phyloP scores from a whole-genome alignment of 2,329 filamentous ascomycete genomes.

The Scytalidium sp. region DNA sequence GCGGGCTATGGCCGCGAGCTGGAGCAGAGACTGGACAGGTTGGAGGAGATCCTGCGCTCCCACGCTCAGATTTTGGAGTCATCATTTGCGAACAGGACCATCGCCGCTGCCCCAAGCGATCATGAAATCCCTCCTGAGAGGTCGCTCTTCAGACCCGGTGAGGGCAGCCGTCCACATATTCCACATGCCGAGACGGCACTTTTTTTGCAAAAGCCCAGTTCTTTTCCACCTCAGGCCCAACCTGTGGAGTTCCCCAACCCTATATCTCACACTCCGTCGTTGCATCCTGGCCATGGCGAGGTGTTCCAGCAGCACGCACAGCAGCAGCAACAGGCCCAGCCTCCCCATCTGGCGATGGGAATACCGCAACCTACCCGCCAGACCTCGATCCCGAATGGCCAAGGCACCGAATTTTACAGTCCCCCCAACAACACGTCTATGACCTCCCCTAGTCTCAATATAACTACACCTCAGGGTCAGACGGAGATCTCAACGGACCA shows the following conservation, averaged over 20 bases:
- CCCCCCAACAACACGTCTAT: slow-evolving; percentile 33
- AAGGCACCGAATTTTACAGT: slow-evolving; percentile 30
- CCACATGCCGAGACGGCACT: slow-evolving; percentile 56
- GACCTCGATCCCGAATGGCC: slow-evolving; percentile 14
- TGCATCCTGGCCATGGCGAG: slow-evolving; percentile 41
- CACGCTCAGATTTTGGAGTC: slow-evolving; percentile 66
- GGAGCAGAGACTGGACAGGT: slow-evolving; percentile 67
- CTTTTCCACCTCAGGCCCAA: slow-evolving; percentile 44
- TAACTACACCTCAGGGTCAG: slow-evolving; percentile 42
- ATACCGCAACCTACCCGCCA: slow-evolving; percentile 14
- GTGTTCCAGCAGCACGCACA: slow-evolving; percentile 45
- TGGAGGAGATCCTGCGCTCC: slow-evolving; percentile 63
- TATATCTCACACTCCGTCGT: slow-evolving; percentile 42
- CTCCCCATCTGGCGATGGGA: slow-evolving; percentile 11
- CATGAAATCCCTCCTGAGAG: slow-evolving; percentile 53
- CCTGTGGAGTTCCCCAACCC: slow-evolving; percentile 44
- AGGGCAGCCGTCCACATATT: slow-evolving; percentile 43
- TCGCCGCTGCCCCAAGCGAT: slow-evolving; percentile 48
- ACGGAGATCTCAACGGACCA: slow-evolving; percentile 52
- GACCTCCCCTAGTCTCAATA: slow-evolving; percentile 55
- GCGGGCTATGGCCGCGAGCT: slow-evolving; percentile 71
- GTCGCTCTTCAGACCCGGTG: slow-evolving; percentile 45
- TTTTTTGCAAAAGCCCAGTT: slow-evolving; percentile 59
- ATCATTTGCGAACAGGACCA: slow-evolving; percentile 39
- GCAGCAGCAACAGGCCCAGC: slow-evolving; percentile 26